Evolutionary conservation across 2,329 filamentous ascomycete species (phyloP).

Genomic region (Geosmithia flava): DNA sequence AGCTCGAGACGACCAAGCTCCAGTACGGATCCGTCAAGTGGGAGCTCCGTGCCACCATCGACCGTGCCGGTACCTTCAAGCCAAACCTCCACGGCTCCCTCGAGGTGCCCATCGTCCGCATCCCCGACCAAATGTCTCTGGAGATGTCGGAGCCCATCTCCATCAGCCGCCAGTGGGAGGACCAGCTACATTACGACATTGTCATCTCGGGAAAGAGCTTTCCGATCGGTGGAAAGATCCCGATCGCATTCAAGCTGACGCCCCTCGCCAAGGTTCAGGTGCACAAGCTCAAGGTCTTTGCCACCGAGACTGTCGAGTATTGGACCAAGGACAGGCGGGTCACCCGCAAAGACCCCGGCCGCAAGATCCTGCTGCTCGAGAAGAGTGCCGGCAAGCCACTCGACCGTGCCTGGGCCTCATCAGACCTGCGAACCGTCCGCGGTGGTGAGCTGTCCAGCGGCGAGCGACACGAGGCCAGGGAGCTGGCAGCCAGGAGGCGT

Average conservation of each 20-base stretch:
- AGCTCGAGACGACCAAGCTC: slow-evolving; percentile 80
- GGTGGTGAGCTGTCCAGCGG: slow-evolving; percentile 60
- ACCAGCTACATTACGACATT: slow-evolving; percentile 91
- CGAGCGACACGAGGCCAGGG: slow-evolving; percentile 33
- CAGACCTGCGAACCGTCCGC: slow-evolving; percentile 62
- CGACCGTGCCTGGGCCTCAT: slow-evolving; percentile 60
- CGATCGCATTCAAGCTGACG: slow-evolving; percentile 88
- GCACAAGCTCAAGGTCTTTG: slow-evolving; percentile 81
- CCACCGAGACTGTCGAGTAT: slow-evolving; percentile 85
- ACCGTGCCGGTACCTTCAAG: slow-evolving; percentile 80
- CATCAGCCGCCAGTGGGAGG: slow-evolving; percentile 88
- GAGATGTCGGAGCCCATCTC: slow-evolving; percentile 90
- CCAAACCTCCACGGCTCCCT: slow-evolving; percentile 73
- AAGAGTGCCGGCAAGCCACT: slow-evolving; percentile 73
- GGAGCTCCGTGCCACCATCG: slow-evolving; percentile 73
- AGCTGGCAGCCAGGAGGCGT: slow-evolving; percentile 33
- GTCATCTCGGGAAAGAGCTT: slow-evolving; percentile 95
- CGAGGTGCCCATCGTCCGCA: slow-evolving; percentile 72
- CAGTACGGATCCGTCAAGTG: slow-evolving; percentile 81
- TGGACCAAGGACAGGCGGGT: slow-evolving; percentile 79
- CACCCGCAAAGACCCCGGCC: slow-evolving; percentile 69
- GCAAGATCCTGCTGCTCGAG: slow-evolving; percentile 79
- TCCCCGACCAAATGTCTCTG: slow-evolving; percentile 76
- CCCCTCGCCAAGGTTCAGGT: slow-evolving; percentile 88
- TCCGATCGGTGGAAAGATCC: slow-evolving; percentile 74